Base-by-base conservation (phyloP, 176 grass and related monocot genomes). In the Aegilops longissima region DNA sequence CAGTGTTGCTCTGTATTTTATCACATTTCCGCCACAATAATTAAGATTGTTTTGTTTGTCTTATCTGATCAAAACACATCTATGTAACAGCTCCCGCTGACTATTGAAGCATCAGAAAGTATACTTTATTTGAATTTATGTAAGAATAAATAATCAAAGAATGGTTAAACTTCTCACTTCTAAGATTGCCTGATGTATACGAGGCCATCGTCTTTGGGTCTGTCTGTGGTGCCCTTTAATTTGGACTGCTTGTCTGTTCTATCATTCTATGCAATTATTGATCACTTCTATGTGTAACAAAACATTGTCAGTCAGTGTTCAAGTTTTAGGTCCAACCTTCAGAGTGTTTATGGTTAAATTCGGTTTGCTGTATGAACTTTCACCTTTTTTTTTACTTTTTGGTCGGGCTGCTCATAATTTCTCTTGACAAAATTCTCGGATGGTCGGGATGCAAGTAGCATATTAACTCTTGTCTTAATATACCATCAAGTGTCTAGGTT, bases 161-260 rank as follows among this genome's bases (percentile, higher is more conserved):
- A 21, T 81, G 3, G 20, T 76, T 81, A 61, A 85, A 42, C 42
- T 23, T 72, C 34, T 78, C 11, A 42, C 35, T 77, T 82, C 35
- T 49, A 44, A 30, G 29, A 61, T 69, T 73, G 16, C n/a, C 8
- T 30, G 27, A 14, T 39, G 29, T 30, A 44, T 11, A 66, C 3
- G n/a, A 56, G 44, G 54, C 8, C 8, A 65, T 36, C n/a, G 21
- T 70, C 18, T 31, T 83, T 56, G n/a, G 1, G 6, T 58, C 54
- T 58, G 6, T 83, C 21, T 8, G 6, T 69, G 67, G 12, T 69
- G 67, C n/a, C 24, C 35, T 87, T 90, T 6, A 14, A 78, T 52
- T 52, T 58, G 14, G 34, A 64, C 59, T 17, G 24, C 33, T 87
- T 47, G 23, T 73, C 38, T 84, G 58, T 59, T 82, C 18, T 44